Base-by-base conservation (phyloP, 768 basidiomycete species). In the Podaxis sp. region DNA sequence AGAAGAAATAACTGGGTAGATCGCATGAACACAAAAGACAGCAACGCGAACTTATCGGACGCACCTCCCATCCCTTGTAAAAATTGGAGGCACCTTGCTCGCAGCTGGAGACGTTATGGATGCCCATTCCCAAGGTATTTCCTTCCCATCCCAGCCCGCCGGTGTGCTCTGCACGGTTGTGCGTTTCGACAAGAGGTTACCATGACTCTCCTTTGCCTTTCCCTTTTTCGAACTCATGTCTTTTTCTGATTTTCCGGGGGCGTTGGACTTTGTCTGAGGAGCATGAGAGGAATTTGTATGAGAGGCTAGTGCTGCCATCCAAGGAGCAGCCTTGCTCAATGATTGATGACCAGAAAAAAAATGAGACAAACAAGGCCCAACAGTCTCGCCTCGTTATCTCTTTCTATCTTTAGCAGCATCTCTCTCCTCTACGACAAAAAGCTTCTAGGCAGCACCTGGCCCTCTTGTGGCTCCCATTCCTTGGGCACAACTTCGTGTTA, bases 21-120 rank as follows among this genome's bases (percentile, higher is more conserved):
- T 50, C 35, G 18, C 38, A 25, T 63, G 36, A 61, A 60, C 25
- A 48, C 57, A 56, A 28, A 21, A 40, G 51, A 37, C 42, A 23
- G 28, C n/a, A 50, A 28, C 7, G 4, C n/a, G 4, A 40, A 61
- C 42, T 51, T 48, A 50, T 21, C 55, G 50, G 55, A 66, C 66
- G 62, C 69, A 94, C 95, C 86, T 87, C 74, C 91, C 91, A 73
- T 98, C 94, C 71, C 82, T 89, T 28, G 93, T 93, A 72, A 95
- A 94, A 63, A 94, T 75, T 38, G 92, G 88, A 4, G 91, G 82
- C 40, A 81, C 79, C 63, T 76, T 81, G 65, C 82, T 89, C 47
- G 83, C 80, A 55, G 79, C 80, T 9, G 86, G 79, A 72, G 91
- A 89, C 40, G 90, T 85, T 60, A 94, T 77, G 51, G 83, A 79